Base-by-base conservation (phyloP, 2,329 filamentous ascomycete genomes). In the Periglandula ipomoeae region DNA sequence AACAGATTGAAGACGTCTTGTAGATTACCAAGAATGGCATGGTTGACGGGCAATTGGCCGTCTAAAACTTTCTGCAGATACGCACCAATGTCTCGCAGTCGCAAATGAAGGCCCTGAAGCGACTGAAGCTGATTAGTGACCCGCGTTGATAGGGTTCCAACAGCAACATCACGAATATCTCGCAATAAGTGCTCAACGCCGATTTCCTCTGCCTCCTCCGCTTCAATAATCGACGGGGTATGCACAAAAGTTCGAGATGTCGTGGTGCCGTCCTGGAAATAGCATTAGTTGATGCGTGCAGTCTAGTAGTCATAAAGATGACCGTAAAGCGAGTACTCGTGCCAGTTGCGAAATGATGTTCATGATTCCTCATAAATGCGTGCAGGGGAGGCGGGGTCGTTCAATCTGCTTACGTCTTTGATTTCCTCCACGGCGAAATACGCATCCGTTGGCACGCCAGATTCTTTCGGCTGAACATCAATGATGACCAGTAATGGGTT, bases 361-460 rank as follows among this genome's bases (percentile, higher is more conserved):
- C n/a, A n/a, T n/a, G n/a, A n/a, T n/a, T n/a, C n/a, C n/a, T n/a
- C n/a, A n/a, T n/a, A n/a, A n/a, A n/a, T n/a, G n/a, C n/a, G n/a
- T 17, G 20, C 17, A 26, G 17, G 9, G 23, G 13, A 11, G 11
- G 24, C 5, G 19, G 9, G 20, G 11, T 13, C 19, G 9, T 4
- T 27, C n/a, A 73, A n/a, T n/a, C n/a, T n/a, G n/a, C 85, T 63
- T 72, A 96, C 90, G 75, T 98, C 93, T 74, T 97, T 97, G 72
- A 98, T 98, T 75, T 98, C 93, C 64, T 98, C 93, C 44, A 98
- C 89, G 5, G 93, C 93, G 73, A 98, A 98, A 74, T 98, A 98
- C 43, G 93, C 93, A 72, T 98, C 93, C 45, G 93, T 98, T 19
- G 93, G 93, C 47, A 98, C 93, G 53, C 93, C 93, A 19, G 95